Conservation (phyloP, 2,329 filamentous ascomycete genomes). For the Pezicula neosporulosa region DNA sequence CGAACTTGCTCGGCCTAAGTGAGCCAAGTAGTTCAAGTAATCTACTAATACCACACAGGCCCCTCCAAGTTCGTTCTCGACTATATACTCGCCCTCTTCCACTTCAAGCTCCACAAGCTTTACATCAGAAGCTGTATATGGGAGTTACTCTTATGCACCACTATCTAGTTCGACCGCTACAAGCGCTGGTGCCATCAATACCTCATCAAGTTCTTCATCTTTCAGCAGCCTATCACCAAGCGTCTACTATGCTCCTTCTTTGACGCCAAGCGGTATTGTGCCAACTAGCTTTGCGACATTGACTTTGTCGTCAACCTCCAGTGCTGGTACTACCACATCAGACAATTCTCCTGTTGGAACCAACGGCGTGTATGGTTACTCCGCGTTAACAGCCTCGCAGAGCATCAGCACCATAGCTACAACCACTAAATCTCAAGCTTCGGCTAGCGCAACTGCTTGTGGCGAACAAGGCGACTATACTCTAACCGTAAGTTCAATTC, state of each 20-base stretch:
- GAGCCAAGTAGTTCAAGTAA: too few relatives aligned
- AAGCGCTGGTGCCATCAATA: not conserved
- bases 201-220: not conserved
- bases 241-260: not conserved
- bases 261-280: not conserved
- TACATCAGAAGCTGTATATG: too few relatives aligned
- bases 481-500: slow-evolving; percentile 18
- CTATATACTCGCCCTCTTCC: too few relatives aligned
- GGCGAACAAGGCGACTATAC: slow-evolving; percentile 24
- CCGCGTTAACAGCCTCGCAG: not conserved
- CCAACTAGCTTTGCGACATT: not conserved
- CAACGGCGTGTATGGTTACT: too few relatives aligned
- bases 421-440: slow-evolving; percentile 4
- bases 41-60: too few relatives aligned
- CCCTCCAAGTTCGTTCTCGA: too few relatives aligned
- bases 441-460: slow-evolving; percentile 14
- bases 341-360: not conserved
- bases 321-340: not conserved
- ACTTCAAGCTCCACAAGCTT: too few relatives aligned
- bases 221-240: not conserved
- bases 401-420: slow-evolving; percentile 6
- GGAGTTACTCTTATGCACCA: too few relatives aligned
- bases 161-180: too few relatives aligned
- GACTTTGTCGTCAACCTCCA: not conserved
- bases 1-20: too few relatives aligned